A percentile compares a stretch with the other conserved stretches of the same genome.
phyloP scores from a whole-genome alignment of 768 basidiomycete genomes.

The Termitomyces sp. region DNA sequence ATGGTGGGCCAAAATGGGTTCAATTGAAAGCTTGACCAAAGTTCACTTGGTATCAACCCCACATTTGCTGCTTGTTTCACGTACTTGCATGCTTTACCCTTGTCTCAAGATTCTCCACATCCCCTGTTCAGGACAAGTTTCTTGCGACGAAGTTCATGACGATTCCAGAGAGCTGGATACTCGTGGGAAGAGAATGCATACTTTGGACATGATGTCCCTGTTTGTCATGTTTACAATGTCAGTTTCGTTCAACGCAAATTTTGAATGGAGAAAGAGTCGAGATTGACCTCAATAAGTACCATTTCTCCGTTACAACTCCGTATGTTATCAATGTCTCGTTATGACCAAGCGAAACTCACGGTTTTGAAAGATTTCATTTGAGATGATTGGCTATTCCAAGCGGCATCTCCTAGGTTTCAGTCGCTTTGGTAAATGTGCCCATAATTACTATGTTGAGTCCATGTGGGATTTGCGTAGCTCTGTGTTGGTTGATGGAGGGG shows the following conservation, averaged over 20 bases:
- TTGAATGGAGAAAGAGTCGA: not conserved
- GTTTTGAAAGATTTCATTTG: not conserved
- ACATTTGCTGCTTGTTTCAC: not conserved
- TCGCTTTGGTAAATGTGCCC: too few species aligned
- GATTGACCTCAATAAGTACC: not conserved
- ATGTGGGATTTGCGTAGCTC: not conserved
- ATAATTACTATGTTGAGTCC: not conserved
- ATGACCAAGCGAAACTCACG: not conserved
- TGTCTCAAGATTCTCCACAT: not conserved
- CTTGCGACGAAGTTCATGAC: too few species aligned
- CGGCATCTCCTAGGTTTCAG: not conserved
- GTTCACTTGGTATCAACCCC: not conserved
- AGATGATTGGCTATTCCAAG: not conserved
- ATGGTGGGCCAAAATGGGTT: not conserved
- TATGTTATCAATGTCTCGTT: not conserved
- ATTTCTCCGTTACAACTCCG: not conserved
- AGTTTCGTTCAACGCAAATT: not conserved
- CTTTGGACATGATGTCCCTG: not conserved
- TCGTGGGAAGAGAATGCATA: not conserved
- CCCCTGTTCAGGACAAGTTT: not conserved
- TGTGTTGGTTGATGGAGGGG: not conserved
- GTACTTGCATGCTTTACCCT: not conserved
- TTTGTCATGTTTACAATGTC: not conserved
- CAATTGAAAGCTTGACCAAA: not conserved
- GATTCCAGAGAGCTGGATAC: not conserved